Evolutionary conservation across 1,139 yeast species (phyloP), one percentile per base, ranked within the genome.

Genomic region (Lodderomyces orthopsilosis): DNA sequence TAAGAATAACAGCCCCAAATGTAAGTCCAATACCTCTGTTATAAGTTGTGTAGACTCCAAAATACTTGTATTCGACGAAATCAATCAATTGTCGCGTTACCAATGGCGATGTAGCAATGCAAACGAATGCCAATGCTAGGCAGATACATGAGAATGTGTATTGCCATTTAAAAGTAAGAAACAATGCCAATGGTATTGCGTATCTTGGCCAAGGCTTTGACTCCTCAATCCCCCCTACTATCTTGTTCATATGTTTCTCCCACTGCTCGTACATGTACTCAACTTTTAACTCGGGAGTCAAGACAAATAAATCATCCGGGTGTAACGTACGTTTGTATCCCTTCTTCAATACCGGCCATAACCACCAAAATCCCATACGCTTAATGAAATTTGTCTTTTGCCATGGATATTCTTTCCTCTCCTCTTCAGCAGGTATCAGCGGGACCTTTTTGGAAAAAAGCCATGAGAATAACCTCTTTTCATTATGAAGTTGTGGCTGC

Each of bases 271-370:
- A 71, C 74, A 72, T 63, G 37, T 55, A 48, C 49, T 70, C 64
- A n/a, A 71, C 74, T n/a, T 62, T 68, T 38, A 72, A 52, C 9
- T 68, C 65, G 4, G 65, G 66, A 4, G 75, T 61, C 37, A 73
- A 58, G 41, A 55, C 58, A 61, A 65, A 73, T 47, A 73, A 61
- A 51, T 73, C 78, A 40, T 59, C 58, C 1, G 75, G 70, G 6
- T 59, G 58, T 47, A 73, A 62, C 2, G 76, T 71, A 44, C 77
- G 56, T 48, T 67, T 66, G 53, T 72, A 73, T 12, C 77, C 78
- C 47, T 65, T 68, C 32, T 54, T 50, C 46, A 72, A 53, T 9
- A 70, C 58, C 9, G 77, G 76, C 59, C 63, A 60, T 44, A 72
- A 56, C 77, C 78, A 72, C 58, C 59, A 60, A 48, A 72, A 72